These are phyloP conservation scores for Rhodotorula sphaerocarpa DNA, from an alignment of 768 basidiomycete species.

Conservation along the genomic window DNA sequence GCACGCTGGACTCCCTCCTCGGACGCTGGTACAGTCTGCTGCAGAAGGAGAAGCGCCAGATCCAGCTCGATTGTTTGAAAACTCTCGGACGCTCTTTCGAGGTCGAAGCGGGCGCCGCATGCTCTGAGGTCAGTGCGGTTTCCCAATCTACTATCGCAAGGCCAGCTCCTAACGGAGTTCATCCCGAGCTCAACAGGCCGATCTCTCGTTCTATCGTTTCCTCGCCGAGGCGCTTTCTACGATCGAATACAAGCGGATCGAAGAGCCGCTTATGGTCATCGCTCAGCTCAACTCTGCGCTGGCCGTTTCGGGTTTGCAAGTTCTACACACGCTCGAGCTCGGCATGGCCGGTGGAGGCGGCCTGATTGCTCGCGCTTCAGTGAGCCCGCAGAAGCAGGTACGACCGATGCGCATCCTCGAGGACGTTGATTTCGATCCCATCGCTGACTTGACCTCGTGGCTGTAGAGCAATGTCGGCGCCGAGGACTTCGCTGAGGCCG, in stretches of 20 bases:
- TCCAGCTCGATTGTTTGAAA: conserved; percentile 79
- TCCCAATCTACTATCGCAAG: background rate
- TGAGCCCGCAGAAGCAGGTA: conserved; percentile 6
- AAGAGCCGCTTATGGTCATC: conserved; percentile 80
- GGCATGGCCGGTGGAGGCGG: conserved; percentile 24
- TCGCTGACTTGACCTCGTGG: background rate
- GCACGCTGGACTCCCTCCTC: conserved; percentile 63
- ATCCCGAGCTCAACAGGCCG: conserved; percentile 50
- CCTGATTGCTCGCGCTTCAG: conserved; percentile 6
- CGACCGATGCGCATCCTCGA: background rate
- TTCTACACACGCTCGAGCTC: conserved; percentile 63
- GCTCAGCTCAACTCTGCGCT: conserved; percentile 65
- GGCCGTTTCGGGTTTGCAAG: conserved; percentile 70
- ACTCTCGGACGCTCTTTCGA: conserved; percentile 75
- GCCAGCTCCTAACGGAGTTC: background rate
- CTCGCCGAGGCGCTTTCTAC: conserved; percentile 89
- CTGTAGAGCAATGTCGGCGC: no score
- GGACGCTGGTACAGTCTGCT: conserved; percentile 78
- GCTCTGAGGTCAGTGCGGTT: conserved; percentile 51
- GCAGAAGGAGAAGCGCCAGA: conserved; percentile 77
- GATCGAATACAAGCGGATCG: conserved; percentile 89
- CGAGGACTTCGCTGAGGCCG: background rate
- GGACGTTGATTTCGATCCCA: no score
- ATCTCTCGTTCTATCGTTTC: conserved; percentile 78
- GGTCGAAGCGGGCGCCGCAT: conserved; percentile 53